Base-by-base conservation (phyloP, 2,329 filamentous ascomycete species). In the Geosmithia putterillii region DNA sequence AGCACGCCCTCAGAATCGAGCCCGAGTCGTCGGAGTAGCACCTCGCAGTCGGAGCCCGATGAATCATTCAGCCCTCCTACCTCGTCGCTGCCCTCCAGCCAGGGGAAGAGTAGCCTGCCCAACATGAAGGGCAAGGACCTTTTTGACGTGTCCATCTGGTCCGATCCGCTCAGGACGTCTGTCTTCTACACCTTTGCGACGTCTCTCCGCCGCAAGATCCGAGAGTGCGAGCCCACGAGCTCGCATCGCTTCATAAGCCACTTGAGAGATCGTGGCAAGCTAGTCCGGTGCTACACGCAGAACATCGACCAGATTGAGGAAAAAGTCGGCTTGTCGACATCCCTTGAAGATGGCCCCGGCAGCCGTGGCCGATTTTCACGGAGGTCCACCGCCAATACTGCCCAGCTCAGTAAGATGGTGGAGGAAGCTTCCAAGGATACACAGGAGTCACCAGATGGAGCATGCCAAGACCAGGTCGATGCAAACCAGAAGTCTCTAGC, bases 231-330 rank as follows among this genome's bases (percentile, higher is more conserved):
- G 42, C 80, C 80, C 0, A 84, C 80, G 1, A 65, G 67, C 17
- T 81, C 78, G 1, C 81, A 86, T 59, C 74, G 73, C 44, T 85
- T 86, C 54, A 80, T 86, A 50, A 72, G 74, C 38, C 73, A 78
- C 28, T 65, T 86, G 5, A 71, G 79, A 38, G 79, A 85, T 53
- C 70, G 74, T 4, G 78, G 80, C 3, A 81, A 82, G 48, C 66
- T 86, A 5, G 78, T 84, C 25, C 67, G 81, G 35, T 83, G 81
- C 52, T 86, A 86, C 52, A 86, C 81, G 0, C 81, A 86, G 51
- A 86, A 86, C 49, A 86, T 86, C 49, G 81, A 86, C 50, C 76
- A 79, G 47, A 74, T 86, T 7, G 82, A 86, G 54, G 76, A 80
- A 52, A 78, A 81, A 45, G 79, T 83, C 38, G 81, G 81, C 3